Evolutionary conservation across 2,329 filamentous ascomycete genomes (phyloP), one percentile per base, ranked within the genome.

Genomic region (Fusarium brevicatenulatum): DNA sequence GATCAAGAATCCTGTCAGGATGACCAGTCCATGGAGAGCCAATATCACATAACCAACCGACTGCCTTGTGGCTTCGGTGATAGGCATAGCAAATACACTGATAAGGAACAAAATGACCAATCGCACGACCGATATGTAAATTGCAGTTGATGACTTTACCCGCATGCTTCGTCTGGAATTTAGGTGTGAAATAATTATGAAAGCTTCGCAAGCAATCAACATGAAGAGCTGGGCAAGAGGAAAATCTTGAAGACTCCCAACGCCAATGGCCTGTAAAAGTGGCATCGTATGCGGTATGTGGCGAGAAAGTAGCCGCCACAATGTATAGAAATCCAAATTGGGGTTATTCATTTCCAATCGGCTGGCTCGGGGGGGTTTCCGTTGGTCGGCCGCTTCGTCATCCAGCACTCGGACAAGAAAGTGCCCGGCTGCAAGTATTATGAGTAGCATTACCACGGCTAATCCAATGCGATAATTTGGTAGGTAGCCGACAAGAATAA

Each of bases 241-340:
- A 37, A 57, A 62, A 9, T 21, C 49, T 19, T 62, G 58, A 9
- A 62, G 50, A 2, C 58, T 28, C 4, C 58, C 58, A n/a, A 62
- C 50, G 9, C 58, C 39, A 8, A 57, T n/a, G 2, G 50, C 58
- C 19, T 62, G 58, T 7, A 62, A 15, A 34, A 62, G n/a, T 3
- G 58, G 39, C 32, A 62, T 37, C 1, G 25, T 44, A 15, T 56
- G 39, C 1, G 58, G 30, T 9, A 57, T 30, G 12, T 57, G 39
- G 3, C 32, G 50, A 44, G 39, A 57, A 9, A 57, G 6, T 7
- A 21, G 1, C 4, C 39, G 13, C 30, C 39, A 36, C 7, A 37
- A 13, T 4, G 9, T 21, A 7, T 37, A 16, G 4, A 57, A 44
- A 25, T 44, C 9, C 9, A 44, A 1, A 23, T 11, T 11, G 9